Base-by-base conservation (phyloP, 2,329 filamentous ascomycete genomes). In the Apiospora kogelbergensis region DNA sequence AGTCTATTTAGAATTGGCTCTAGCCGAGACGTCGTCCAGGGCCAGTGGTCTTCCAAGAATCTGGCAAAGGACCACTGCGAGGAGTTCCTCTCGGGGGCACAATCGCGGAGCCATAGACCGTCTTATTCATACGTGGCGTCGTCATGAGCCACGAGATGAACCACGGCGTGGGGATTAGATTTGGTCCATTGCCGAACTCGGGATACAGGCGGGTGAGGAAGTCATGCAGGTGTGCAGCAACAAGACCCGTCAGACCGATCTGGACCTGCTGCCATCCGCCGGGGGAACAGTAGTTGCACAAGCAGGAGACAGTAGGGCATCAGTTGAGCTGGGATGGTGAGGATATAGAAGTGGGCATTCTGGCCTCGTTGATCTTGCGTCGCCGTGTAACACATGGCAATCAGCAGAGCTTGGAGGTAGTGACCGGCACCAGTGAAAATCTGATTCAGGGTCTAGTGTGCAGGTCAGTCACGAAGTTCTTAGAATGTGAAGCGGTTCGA, bases 181-280 rank as follows among this genome's bases (percentile, higher is more conserved):
- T 97, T 66, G 84, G 85, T 0, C 96, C 96, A 68, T 93, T 93
- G 41, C 94, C 95, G 77, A 96, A 96, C 68, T 93, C 89, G 6
- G 96, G 96, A 85, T 94, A 98, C 53, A 98, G 86, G 65, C 93
- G 88, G 2, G 93, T 94, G 65, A 98, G 80, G 77, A 98, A 99
- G 78, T 98, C 93, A 80, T 94, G 97, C 24, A 96, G 76, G 79
- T 99, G 96, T 5, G 95, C 95, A 15, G 95, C 93, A 57, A 97
- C 72, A 13, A 99, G 85, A n/a, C 96, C 96, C 42, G 89, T 93
- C 5, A 89, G 80, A 76, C 97, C 90, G 4, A 90, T 76, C 68
- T 92, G 77, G 13, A 92, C 86, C 22, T 81, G 81, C 3, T 79
- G 73, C 44, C 85, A 84, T 13, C 91, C 90, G 6, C 81, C 84